phyloP scores from a whole-genome alignment of 2,329 filamentous ascomycete species.

The Sporothrix sp. region DNA sequence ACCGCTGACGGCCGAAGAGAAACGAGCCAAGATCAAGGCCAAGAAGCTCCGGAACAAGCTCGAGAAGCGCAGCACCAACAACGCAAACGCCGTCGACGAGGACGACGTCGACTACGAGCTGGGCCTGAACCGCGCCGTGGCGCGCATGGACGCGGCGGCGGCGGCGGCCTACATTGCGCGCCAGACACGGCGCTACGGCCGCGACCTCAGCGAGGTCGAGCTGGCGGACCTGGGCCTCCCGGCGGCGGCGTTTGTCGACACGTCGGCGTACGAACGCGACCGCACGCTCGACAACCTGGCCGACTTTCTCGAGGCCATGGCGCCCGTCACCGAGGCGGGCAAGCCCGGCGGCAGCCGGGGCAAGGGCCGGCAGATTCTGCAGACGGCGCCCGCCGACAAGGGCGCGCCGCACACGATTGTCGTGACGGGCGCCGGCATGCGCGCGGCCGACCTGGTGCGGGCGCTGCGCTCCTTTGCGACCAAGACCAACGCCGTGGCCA shows the following conservation, averaged over 20 bases:
- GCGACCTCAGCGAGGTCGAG: conserved; percentile 73
- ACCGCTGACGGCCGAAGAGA: background rate
- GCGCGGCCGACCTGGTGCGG: conserved; percentile 75
- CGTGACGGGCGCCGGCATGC: conserved; percentile 71
- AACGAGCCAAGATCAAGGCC: conserved; percentile 2
- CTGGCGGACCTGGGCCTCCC: conserved; percentile 72
- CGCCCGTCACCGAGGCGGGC: conserved; percentile 41
- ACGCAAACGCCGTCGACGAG: conserved; percentile 32
- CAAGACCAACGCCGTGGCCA: conserved; percentile 69
- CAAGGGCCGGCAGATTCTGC: conserved; percentile 2
- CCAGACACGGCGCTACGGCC: conserved; percentile 66
- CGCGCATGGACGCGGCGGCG: conserved; percentile 71
- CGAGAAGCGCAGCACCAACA: conserved; percentile 12
- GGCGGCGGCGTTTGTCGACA: conserved; percentile 60
- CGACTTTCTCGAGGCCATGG: conserved; percentile 62
- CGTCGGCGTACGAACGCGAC: conserved; percentile 53
- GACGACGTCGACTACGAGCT: conserved; percentile 55
- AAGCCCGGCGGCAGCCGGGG: background rate
- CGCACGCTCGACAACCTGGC: conserved; percentile 66
- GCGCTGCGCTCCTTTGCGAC: conserved; percentile 68
- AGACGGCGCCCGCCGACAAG: conserved; percentile 50
- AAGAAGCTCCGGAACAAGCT: conserved; percentile 13
- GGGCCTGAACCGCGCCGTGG: conserved; percentile 70
- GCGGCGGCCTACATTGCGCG: conserved; percentile 80
- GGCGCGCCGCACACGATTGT: conserved; percentile 79